Evolutionary conservation across 805 yeast species (phyloP), one percentile per base, ranked within the genome.

Genomic region (Candida ovalis): DNA sequence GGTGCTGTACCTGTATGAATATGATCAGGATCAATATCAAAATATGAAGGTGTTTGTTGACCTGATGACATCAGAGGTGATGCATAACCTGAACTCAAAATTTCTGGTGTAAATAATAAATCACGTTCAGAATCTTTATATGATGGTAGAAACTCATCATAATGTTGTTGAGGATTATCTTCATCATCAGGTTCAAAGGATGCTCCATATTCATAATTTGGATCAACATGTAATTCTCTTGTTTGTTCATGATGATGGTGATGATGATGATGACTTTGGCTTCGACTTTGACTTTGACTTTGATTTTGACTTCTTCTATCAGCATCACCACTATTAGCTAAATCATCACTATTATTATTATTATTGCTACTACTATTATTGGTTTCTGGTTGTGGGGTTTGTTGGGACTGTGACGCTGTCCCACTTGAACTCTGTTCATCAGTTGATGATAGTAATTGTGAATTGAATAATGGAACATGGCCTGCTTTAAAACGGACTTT

Each of bases 401-500:
- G 15, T 15, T 6, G 35, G n/a, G 35, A 4, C 15, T 30, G 35
- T 30, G 35, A 15, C 5, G 7, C 15, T 12, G 15, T 12, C 12
- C 35, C 35, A 30, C 15, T 30, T 12, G 35, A 30, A 4, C 5
- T 6, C 35, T 30, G 35, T 5, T 30, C 35, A 12, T 30, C 35
- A 30, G 35, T 30, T 30, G 15, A 30, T 17, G 17, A 12, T 12
- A 6, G 35, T 5, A 30, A n/a, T n/a, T n/a, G n/a, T n/a, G 35
- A 24, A 13, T 17, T 40, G 18, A 53, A 51, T 18, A 49, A 24
- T 6, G 46, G 32, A 12, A 12, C n/a, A 22, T 40, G 53, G 7
- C 61, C 63, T 3, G 58, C 40, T 43, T 54, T 54, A 42, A 60
- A 57, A 21, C 61, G 51, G 12, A 60, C 57, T 27, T 50, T 56